Base-by-base conservation (phyloP, 345 rosid species). In the Microthlaspi erraticum region DNA sequence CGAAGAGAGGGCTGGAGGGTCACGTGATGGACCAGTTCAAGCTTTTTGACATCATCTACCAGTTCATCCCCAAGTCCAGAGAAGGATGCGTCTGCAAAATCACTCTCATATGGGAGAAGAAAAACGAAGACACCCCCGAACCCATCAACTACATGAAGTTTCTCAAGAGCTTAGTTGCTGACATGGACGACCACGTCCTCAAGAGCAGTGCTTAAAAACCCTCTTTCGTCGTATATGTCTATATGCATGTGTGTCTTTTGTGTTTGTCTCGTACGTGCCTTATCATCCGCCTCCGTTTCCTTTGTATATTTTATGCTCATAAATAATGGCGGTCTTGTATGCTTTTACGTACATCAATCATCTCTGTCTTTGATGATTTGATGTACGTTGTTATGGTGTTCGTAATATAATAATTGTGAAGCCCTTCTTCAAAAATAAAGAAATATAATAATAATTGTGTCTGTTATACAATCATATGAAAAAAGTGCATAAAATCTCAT, bases 71-170 rank as follows among this genome's bases (percentile, higher is more conserved):
- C 38, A 59, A 37, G 29, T 37, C 50, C 3, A 39, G 11, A 8
- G 74, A 59, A 46, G 50, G 66, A 1, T 48, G 74, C 13, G 59
- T 48, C 49, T 70, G 66, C 49, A 70, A 70, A 70, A 6, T 70
- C 39, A 70, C 66, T 23, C 1, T 70, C 29, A 58, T 20, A 39
- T 70, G 74, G 74, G 74, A 70, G 74, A 70, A 59, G 48, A 23
- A 10, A 3, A 37, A 23, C 0, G 74, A 70, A 14, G 10, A 59
- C 39, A 23, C 29, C 33, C 66, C 58, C 11, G 66, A 70, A 26
- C 74, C 74, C 5, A 37, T 26, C 38, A 46, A 49, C 23, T 70
- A 70, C 38, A 44, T 69, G 56, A 70, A 56, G 58, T 70, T 58
- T 29, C 32, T 45, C 73, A 45, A 68, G 44, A 60, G 34, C 49